Base-by-base conservation (phyloP, 2,329 filamentous ascomycete genomes). In the Scedosporium apiospermum region DNA sequence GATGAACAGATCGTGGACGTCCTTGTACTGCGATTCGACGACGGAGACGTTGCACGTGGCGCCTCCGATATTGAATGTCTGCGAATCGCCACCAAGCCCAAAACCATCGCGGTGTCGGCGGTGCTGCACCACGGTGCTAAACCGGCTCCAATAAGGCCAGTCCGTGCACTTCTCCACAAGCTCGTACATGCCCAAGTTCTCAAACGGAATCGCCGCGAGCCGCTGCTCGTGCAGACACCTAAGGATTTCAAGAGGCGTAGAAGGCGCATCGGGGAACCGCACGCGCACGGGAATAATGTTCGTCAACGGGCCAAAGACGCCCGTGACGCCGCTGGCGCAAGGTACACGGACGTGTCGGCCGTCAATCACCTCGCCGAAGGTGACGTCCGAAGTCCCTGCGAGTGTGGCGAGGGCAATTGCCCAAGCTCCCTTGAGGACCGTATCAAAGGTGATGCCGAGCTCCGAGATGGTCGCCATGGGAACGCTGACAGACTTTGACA, bases 351-450 rank as follows among this genome's bases (percentile, higher is more conserved):
- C 67, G 63, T 79, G 77, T 21, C 79, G 78, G 1, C 79, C 79
- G 10, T 80, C 77, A 14, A 83, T 73, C 3, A 80, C 70, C 66
- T 84, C 79, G 6, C 83, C 84, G 63, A 86, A 86, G 3, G 85
- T 75, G 6, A 86, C 76, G 51, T 86, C 83, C 5, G 76, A 71
- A 0, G 70, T 73, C 0, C 75, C 77, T 0, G 80, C 78, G 9
- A 84, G 70, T 26, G 76, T 80, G 0, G 81, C 79, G 6, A 87
- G 75, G 0, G 81, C 77, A 64, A 82, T 77, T 0, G 82, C 79
- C 82, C 84, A 87, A 0, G 82, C 82, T 0, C 81, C 78, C 68
- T 84, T 84, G 41, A 86, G 73, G 2, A 86, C 76, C 0, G 80
- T 78, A 63, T 82, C 79, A 44, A 81, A 80, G 0, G 75, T 74